Conservation (phyloP, 2,329 filamentous ascomycete species). For the Colletotrichum sp. region DNA sequence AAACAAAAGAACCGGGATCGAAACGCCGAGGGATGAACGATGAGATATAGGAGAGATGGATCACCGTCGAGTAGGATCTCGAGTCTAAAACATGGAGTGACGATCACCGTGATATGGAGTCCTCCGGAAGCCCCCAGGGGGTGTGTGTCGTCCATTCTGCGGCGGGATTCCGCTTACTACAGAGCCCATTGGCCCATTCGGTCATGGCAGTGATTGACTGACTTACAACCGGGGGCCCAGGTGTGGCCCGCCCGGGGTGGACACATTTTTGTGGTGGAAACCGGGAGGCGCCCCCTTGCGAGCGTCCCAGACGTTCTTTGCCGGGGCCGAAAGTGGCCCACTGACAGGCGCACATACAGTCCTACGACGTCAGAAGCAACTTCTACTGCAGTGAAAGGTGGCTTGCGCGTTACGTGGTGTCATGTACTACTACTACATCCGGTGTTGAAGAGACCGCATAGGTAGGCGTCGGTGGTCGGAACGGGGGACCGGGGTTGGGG, state of each 20-base stretch:
- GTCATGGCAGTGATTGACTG: background rate
- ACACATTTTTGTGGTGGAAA: background rate
- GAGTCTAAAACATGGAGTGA: slow-evolving; percentile 3
- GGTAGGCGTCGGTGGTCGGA: background rate
- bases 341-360: background rate
- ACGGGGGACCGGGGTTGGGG: background rate
- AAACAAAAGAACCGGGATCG: background rate
- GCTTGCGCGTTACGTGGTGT: background rate
- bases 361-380: background rate
- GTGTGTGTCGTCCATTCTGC: background rate
- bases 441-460: background rate
- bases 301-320: slow-evolving; percentile 1
- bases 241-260: background rate
- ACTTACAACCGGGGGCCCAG: background rate
- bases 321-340: background rate
- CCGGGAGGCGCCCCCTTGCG: background rate
- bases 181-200: background rate
- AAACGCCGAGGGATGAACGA: background rate
- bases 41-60: background rate
- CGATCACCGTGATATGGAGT: background rate
- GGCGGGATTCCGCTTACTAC: background rate
- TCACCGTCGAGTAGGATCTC: background rate
- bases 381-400: background rate
- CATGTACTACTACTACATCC: background rate
- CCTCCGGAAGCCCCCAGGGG: background rate